Base-by-base conservation (phyloP, 176 grass and related monocot genomes). In the Cenchrus americanus region DNA sequence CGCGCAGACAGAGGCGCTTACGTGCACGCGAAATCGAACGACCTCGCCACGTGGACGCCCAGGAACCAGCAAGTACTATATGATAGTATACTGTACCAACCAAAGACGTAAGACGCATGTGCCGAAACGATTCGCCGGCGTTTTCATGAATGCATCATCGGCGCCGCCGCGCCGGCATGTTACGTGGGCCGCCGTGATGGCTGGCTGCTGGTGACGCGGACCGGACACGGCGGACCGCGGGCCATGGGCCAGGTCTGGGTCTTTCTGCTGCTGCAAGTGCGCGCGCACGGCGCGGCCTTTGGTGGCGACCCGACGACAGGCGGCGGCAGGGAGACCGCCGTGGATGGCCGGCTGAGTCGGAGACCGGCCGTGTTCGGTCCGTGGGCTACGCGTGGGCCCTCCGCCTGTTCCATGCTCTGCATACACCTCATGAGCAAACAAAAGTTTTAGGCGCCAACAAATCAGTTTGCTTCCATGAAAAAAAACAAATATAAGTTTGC, bases 301-400 rank as follows among this genome's bases (percentile, higher is more conserved):
- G 6, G 57, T 13, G 73, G 55, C 10, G 14, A 1, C 15, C 5
- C 8, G 4, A 19, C 14, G 9, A 8, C 42, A 44, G 61, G 19
- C 57, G 68, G 54, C 77, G 46, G n/a, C 34, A 43, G 7, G 17
- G 40, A 18, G 80, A 83, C 65, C 65, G 44, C 50, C 3, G 27
- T 61, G 54, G 62, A 62, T 80, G 84, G 50, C 17, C 17, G 74
- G 74, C 19, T 58, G 70, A 44, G 50, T 52, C 19, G n/a, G 69
- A 18, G 24, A 7, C 11, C 7, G 11, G 65, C 51, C 47, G 60
- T 73, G 75, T 84, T 49, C 59, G 81, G 49, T 88, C 81, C 87
- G 50, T 89, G 82, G 80, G 75, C 80, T 70, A 69, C 66, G 46
- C 32, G 65, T 78, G 80, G 80, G 9, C 81, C 81, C 74, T 21